Evolutionary conservation across 352 stramenopile species (phyloP), one percentile per base, ranked within the genome.

Genomic region (Achlya hypogyna): DNA sequence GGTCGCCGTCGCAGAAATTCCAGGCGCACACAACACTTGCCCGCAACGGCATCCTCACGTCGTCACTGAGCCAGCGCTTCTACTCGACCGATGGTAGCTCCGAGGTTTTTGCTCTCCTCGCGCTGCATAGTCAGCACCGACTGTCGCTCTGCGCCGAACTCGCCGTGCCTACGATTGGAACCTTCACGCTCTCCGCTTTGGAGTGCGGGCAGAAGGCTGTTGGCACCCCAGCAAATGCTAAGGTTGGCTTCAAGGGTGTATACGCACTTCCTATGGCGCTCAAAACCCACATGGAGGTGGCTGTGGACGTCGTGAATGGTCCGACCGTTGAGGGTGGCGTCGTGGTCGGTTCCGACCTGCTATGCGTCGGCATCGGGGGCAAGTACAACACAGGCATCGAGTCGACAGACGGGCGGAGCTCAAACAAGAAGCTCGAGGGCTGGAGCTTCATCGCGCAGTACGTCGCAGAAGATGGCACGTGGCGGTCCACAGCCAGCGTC

Each of bases 171-270:
- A 27, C n/a, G 29, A 12, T 54, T 5, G 60, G 60, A 16, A 67
- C 60, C 12, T 67, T 67, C 34, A 67, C 60, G 16, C 42, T 67
- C 5, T 67, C 60, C 10, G 60, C 60, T 3, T 25, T 67, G 10
- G 60, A 67, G 51, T 67, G 60, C 47, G 60, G 60, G 9, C 60
- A 67, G 25, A 67, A 67, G 28, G 60, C 60, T 18, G 60, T 67
- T 4, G 60, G 60, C 31, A 67, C 51, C 18, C 38, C 60, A n/a
- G 42, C 60, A 27, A 67, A 67, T 43, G 60, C 60, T 10, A 67
- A 45, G 42, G 34, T 67, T 38, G 60, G 60, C 12, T 67, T 67
- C 27, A 67, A 67, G 49, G 60, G 60, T 45, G 23, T 25, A 12
- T 28, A 20, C 29, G 18, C 8, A 8, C 12, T 56, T 12, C 10